These are phyloP conservation scores for Potentilla sterilis DNA, from an alignment of 306 rosid genomes.

Conservation along the genomic window DNA sequence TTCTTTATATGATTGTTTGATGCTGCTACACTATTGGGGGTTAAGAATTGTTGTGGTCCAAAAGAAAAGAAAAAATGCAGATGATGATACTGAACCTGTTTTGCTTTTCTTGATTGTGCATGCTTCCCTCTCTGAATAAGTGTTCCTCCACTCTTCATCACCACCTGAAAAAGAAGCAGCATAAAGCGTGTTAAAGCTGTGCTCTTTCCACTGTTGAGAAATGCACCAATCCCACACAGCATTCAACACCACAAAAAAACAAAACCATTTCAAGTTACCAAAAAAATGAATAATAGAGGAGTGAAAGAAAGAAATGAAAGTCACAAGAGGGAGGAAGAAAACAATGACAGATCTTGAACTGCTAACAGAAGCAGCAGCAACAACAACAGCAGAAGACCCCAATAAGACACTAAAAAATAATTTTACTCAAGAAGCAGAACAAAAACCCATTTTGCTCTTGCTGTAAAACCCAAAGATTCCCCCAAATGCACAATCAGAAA, in stretches of 20 bases:
- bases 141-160: constrained; percentile 86
- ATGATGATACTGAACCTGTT: constrained; percentile 72
- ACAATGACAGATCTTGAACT: constrained; percentile 56
- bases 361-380: constrained; percentile 23
- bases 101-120: constrained; percentile 88
- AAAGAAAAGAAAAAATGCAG: constrained; percentile 32
- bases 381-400: neutral
- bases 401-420: constrained; percentile 22
- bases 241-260: constrained; percentile 21
- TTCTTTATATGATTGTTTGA: constrained; percentile 23
- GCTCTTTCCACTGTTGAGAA: constrained; percentile 49
- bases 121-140: constrained; percentile 68
- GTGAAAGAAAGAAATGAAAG: neutral
- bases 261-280: constrained; percentile 19
- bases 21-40: constrained; percentile 36
- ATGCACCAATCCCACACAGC: constrained; percentile 32
- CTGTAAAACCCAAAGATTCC: constrained; percentile 25
- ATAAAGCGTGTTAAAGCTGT: constrained; percentile 62
- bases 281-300: neutral
- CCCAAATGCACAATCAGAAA: constrained; percentile 31
- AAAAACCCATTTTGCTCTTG: constrained; percentile 24
- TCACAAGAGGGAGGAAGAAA: constrained; percentile 36
- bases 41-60: constrained; percentile 64
- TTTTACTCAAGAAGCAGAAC: constrained; percentile 17
- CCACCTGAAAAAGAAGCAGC: constrained; percentile 73